Evolutionary conservation across 345 rosid species (phyloP).

Genomic region (Leavenworthia alabamica): DNA sequence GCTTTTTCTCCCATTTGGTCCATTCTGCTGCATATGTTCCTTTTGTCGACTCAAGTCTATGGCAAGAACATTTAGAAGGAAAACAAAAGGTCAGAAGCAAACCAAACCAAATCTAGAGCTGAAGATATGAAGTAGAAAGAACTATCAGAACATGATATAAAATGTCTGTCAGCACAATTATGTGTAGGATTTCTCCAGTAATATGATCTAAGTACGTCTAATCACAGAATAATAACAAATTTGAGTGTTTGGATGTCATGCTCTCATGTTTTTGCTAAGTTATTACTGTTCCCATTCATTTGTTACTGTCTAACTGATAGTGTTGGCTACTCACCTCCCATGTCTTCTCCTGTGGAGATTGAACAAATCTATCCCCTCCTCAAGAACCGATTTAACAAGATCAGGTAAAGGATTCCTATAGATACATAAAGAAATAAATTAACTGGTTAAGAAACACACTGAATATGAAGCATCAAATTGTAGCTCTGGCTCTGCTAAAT

Average conservation of each 20-base stretch:
- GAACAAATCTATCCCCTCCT: constrained; percentile 81
- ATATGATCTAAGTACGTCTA: not conserved
- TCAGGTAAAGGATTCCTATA: constrained; percentile 74
- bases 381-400: constrained; percentile 54
- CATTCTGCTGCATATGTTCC: constrained; percentile 71
- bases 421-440: constrained; percentile 14
- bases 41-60: constrained; percentile 71
- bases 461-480: not conserved
- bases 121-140: not conserved
- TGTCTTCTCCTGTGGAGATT: constrained; percentile 61
- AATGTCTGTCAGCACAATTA: not conserved
- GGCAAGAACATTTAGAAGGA: constrained; percentile 1
- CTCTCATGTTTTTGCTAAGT: not conserved
- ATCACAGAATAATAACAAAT: not conserved
- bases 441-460: not conserved
- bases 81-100: constrained; percentile 5
- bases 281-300: not conserved
- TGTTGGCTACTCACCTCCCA: constrained; percentile 54
- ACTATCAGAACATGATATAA: not conserved
- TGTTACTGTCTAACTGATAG: not conserved
- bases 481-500: not conserved
- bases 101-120: not conserved
- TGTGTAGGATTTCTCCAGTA: not conserved
- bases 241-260: not conserved
- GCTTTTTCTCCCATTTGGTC: constrained; percentile 77